These are phyloP conservation scores for Scheffersomyces stipitis DNA, from an alignment of 805 yeast species.

Conservation along the genomic window DNA sequence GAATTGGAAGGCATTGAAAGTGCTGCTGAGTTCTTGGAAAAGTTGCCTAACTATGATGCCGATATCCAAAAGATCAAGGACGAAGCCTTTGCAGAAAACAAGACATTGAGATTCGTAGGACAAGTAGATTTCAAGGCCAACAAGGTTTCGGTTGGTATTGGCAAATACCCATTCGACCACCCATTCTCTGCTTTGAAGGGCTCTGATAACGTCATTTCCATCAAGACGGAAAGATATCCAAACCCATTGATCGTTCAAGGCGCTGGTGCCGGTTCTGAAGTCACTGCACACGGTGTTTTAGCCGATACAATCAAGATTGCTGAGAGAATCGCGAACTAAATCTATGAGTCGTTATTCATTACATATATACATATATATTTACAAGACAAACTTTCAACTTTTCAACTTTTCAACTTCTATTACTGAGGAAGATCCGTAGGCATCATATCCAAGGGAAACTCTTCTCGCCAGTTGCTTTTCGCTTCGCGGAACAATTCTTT, in stretches of 20 bases:
- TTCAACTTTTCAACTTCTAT: neutral
- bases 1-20: constrained; percentile 72
- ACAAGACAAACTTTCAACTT: neutral
- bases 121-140: constrained; percentile 74
- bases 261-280: constrained; percentile 88
- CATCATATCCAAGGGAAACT: constrained; percentile 21
- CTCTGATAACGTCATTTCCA: constrained; percentile 91
- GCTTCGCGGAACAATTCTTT: constrained; percentile 60
- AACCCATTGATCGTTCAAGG: constrained; percentile 96
- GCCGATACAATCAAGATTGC: constrained; percentile 93
- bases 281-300: constrained; percentile 79
- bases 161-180: constrained; percentile 81
- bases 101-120: constrained; percentile 93
- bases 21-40: constrained; percentile 75
- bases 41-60: constrained; percentile 78
- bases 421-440: constrained; percentile 11
- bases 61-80: constrained; percentile 76
- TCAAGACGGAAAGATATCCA: constrained; percentile 86
- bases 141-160: constrained; percentile 81
- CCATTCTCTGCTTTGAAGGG: constrained; percentile 97
- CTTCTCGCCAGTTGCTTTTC: constrained; percentile 42
- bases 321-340: constrained; percentile 64
- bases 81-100: constrained; percentile 77
- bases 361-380: constrained; percentile 3
- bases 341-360: constrained; percentile 1